Percentiles rank a stretch among this genome's conserved stretches.
Evolutionary conservation across 2,329 filamentous ascomycete species (phyloP).

Genomic region (Boeremia lycopersici): DNA sequence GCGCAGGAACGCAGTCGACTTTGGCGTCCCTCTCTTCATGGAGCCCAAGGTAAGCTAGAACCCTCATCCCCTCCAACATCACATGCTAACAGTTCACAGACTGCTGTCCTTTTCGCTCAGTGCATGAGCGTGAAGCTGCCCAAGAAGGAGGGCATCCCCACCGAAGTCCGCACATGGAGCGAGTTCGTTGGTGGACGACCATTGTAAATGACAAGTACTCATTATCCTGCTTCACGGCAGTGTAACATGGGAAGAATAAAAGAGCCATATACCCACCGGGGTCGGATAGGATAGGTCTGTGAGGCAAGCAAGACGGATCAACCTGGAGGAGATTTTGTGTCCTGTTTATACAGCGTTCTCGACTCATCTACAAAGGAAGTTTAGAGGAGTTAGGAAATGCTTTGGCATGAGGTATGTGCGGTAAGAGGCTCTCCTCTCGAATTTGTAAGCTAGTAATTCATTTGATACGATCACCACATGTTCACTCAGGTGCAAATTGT

Average conservation of each 20-base stretch:
- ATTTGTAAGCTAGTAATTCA: conserved; percentile 17
- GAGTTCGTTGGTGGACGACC: conserved; percentile 76
- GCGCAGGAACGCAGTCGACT: conserved; percentile 97
- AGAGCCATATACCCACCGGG: conserved; percentile 14
- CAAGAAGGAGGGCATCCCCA: conserved; percentile 82
- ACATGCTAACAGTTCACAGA: conserved; percentile 60
- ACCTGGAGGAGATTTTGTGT: conserved; percentile 1
- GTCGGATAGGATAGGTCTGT: conserved; percentile 8
- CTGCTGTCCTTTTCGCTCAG: conserved; percentile 91
- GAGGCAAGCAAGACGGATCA: not conserved
- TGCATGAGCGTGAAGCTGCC: conserved; percentile 98
- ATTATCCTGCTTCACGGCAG: conserved; percentile 5
- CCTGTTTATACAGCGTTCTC: conserved; percentile 12
- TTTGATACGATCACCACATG: conserved; percentile 1
- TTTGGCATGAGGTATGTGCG: conserved; percentile 5
- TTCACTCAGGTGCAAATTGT: not conserved
- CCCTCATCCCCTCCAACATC: not conserved
- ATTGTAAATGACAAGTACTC: conserved; percentile 26
- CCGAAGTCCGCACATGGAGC: conserved; percentile 92
- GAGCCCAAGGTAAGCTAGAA: conserved; percentile 80
- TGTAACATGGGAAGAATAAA: conserved; percentile 1
- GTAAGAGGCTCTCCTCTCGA: conserved; percentile 11
- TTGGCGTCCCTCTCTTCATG: conserved; percentile 97
- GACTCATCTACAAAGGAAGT: conserved; percentile 6
- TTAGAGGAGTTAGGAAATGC: conserved; percentile 10